phyloP scores from a whole-genome alignment of 192 early-diverging fungal genomes.

The Rhizoclosmatium globosum region DNA sequence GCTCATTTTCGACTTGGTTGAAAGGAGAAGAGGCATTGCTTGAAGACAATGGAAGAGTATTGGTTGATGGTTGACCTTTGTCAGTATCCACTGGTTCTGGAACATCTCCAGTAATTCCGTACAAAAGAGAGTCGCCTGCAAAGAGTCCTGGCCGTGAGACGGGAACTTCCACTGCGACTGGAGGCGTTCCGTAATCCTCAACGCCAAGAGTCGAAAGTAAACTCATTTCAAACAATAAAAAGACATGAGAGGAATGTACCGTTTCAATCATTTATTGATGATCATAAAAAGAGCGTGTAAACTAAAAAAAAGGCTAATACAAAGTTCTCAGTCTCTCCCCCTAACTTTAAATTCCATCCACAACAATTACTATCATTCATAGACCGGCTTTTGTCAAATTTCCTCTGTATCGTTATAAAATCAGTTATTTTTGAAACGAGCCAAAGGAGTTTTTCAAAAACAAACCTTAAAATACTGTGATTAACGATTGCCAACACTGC shows the following conservation, averaged over 20 bases:
- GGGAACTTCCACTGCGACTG: neutral
- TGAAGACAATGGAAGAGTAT: too few relatives aligned
- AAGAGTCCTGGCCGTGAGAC: too few relatives aligned
- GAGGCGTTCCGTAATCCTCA: neutral
- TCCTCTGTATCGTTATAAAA: conserved; percentile 3
- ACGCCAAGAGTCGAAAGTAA: neutral
- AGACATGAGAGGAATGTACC: too few relatives aligned
- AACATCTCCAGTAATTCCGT: too few relatives aligned
- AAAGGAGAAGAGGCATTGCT: too few relatives aligned
- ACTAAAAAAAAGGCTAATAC: neutral
- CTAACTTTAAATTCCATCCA: neutral
- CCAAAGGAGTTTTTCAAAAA: neutral
- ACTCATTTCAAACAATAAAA: too few relatives aligned
- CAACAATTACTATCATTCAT: conserved; percentile 18
- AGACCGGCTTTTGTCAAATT: conserved; percentile 33
- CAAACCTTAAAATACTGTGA: conserved; percentile 40
- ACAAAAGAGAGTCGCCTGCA: too few relatives aligned
- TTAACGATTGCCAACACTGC: conserved; percentile 50
- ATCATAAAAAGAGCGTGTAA: neutral
- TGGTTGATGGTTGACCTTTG: too few relatives aligned
- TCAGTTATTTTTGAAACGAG: neutral
- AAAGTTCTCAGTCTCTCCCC: neutral
- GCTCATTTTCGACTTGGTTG: too few relatives aligned
- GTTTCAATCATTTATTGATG: too few relatives aligned
- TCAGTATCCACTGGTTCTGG: too few relatives aligned